phyloP scores from a whole-genome alignment of 2,329 filamentous ascomycete genomes.

The Mollisia scopiformis region DNA sequence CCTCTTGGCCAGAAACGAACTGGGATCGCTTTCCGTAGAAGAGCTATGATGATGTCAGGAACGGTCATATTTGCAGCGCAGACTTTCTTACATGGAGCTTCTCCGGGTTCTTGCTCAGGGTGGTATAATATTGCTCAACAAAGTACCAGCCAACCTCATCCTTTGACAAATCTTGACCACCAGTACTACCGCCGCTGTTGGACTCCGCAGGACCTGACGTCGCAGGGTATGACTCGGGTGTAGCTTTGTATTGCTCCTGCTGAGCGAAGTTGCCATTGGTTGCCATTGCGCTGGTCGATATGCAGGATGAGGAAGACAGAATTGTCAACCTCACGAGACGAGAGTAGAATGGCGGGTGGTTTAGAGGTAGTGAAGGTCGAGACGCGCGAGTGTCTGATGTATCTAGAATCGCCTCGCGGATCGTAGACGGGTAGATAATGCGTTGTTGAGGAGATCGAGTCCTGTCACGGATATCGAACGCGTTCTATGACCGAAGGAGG shows the following conservation, averaged over 20 bases:
- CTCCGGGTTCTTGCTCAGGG: conserved; percentile 89
- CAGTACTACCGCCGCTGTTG: conserved; percentile 37
- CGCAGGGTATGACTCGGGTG: conserved; percentile 37
- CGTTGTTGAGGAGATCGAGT: conserved; percentile 25
- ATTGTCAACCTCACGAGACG: conserved; percentile 26
- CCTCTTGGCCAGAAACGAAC: conserved; percentile 90
- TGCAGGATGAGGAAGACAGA: conserved; percentile 24
- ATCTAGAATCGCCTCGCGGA: conserved; percentile 2
- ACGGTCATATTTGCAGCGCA: not conserved
- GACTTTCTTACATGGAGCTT: conserved; percentile 75
- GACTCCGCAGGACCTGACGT: conserved; percentile 35
- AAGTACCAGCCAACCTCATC: conserved; percentile 99
- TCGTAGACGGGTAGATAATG: not conserved
- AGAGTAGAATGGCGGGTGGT: conserved; percentile 9
- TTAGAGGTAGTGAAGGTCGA: conserved; percentile 6
- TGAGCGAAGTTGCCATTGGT: conserved; percentile 40
- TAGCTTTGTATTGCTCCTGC: conserved; percentile 38
- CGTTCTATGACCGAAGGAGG: conserved; percentile 23
- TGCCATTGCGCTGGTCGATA: conserved; percentile 30
- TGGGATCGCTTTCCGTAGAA: conserved; percentile 98
- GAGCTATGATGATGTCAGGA: conserved; percentile 53
- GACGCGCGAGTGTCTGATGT: conserved; percentile 15
- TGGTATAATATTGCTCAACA: conserved; percentile 99
- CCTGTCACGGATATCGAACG: conserved; percentile 35
- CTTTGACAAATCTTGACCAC: conserved; percentile 67